These are phyloP conservation scores for Ustilago hordei DNA, from an alignment of 1,284 basidiomycete species.

Conservation along the genomic window DNA sequence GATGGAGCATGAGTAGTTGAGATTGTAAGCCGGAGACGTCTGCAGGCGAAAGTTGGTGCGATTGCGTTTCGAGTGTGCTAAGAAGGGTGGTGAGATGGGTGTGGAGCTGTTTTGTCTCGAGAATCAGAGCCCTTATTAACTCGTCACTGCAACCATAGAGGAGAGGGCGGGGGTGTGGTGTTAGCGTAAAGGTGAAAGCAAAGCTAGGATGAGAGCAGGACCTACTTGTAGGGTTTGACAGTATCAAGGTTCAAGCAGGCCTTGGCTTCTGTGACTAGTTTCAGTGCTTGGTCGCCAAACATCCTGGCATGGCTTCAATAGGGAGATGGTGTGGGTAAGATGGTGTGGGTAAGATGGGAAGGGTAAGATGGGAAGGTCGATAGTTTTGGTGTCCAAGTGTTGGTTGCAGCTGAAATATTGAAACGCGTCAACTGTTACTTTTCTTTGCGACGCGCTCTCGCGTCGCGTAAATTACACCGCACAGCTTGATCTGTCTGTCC, in stretches of 20 bases:
- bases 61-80: conserved; percentile 70
- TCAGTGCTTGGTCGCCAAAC: conserved; percentile 83
- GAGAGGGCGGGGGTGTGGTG: not conserved
- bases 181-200: not conserved
- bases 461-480: conserved; percentile 14
- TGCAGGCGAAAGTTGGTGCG: conserved; percentile 52
- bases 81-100: conserved; percentile 71
- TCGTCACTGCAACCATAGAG: conserved; percentile 72
- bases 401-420: not conserved
- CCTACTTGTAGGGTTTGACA: conserved; percentile 85
- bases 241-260: conserved; percentile 84
- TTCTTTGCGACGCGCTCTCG: conserved; percentile 1
- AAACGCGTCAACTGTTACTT: conserved; percentile 13
- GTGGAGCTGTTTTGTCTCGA: conserved; percentile 89
- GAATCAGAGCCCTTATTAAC: conserved; percentile 84
- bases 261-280: conserved; percentile 86
- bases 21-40: conserved; percentile 73
- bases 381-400: conserved; percentile 8
- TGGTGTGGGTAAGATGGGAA: too few species aligned
- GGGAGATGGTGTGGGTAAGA: not conserved
- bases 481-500: not conserved
- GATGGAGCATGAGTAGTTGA: conserved; percentile 85
- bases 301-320: conserved; percentile 59
- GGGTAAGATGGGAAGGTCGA: not conserved
- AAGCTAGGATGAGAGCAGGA: not conserved